A percentile compares a stretch with the other conserved stretches of the same genome.
Evolutionary conservation across 1,284 basidiomycete species (phyloP).

Genomic region (Laetiporus sulphureus): DNA sequence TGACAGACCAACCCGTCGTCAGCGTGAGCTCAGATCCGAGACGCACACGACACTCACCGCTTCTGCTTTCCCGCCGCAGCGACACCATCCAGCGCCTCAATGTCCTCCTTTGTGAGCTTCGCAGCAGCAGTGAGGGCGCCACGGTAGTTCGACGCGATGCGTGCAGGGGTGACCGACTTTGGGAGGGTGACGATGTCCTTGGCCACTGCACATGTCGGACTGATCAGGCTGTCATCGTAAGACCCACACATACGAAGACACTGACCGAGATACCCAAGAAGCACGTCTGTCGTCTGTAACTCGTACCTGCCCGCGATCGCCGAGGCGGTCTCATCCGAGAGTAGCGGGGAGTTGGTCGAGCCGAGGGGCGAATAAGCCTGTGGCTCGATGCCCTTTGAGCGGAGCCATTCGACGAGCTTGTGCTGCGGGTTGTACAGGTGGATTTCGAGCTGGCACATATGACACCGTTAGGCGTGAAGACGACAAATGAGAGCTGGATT

Average conservation of each 20-base stretch:
- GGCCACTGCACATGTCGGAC: conserved; percentile 34
- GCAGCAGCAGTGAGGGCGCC: conserved; percentile 42
- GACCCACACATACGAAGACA: conserved; percentile 4
- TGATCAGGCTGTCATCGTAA: conserved; percentile 5
- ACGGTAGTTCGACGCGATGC: conserved; percentile 66
- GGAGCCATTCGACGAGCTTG: conserved; percentile 61
- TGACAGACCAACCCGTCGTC: too few relatives aligned
- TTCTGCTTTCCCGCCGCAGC: conserved; percentile 69
- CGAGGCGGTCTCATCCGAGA: conserved; percentile 60
- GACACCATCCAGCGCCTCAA: conserved; percentile 57
- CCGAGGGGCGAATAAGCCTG: conserved; percentile 86
- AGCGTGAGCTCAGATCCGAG: too few relatives aligned
- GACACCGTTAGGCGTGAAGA: background rate
- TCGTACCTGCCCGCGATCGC: conserved; percentile 59
- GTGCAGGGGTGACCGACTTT: conserved; percentile 70
- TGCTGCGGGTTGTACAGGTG: conserved; percentile 78
- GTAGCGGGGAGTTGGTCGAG: conserved; percentile 63
- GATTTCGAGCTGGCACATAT: conserved; percentile 56
- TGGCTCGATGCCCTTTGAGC: conserved; percentile 62
- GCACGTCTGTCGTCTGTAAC: conserved; percentile 53
- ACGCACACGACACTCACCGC: conserved; percentile 29
- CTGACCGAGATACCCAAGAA: conserved; percentile 63
- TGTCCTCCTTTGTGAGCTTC: conserved; percentile 52
- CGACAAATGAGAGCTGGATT: background rate
- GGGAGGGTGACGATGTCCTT: conserved; percentile 65